These are phyloP conservation scores for Penicillium hordei DNA, from an alignment of 2,329 filamentous ascomycete genomes.

Conservation along the genomic window DNA sequence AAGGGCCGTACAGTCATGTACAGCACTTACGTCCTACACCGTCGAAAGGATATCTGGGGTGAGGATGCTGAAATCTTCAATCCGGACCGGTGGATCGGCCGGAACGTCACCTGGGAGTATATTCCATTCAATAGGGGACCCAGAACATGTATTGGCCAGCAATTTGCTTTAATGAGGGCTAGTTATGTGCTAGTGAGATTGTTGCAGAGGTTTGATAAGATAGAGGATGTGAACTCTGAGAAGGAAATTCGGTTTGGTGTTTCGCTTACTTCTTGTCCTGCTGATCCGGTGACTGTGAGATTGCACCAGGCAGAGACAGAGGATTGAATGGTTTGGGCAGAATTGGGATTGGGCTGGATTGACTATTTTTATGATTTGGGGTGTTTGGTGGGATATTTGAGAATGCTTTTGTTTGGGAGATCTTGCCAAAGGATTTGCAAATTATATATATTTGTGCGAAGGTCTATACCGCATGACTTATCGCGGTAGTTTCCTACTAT, in stretches of 20 bases:
- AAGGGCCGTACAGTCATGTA: constrained; percentile 19
- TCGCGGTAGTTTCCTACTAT: no score
- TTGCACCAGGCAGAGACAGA: not conserved
- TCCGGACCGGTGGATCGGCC: constrained; percentile 52
- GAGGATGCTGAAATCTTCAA: constrained; percentile 45
- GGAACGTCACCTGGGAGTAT: constrained; percentile 48
- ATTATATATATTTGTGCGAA: no score
- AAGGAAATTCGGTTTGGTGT: not conserved
- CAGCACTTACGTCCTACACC: constrained; percentile 43
- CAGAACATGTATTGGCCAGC: constrained; percentile 30
- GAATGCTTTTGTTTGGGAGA: no score
- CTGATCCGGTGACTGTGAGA: not conserved
- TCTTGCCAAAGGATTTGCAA: no score
- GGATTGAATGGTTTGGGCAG: not conserved
- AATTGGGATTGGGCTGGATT: not conserved
- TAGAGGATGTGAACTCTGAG: not conserved
- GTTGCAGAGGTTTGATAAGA: constrained; percentile 21
- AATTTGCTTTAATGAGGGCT: constrained; percentile 27
- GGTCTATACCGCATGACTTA: no score
- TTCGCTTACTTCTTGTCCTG: not conserved
- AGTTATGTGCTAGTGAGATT: constrained; percentile 25
- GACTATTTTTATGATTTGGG: no score
- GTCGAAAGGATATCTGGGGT: constrained; percentile 50
- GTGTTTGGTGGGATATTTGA: no score
- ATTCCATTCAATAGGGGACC: constrained; percentile 31